Base-by-base conservation (phyloP, 2,329 filamentous ascomycete genomes). In the Microthyrium microscopicum region DNA sequence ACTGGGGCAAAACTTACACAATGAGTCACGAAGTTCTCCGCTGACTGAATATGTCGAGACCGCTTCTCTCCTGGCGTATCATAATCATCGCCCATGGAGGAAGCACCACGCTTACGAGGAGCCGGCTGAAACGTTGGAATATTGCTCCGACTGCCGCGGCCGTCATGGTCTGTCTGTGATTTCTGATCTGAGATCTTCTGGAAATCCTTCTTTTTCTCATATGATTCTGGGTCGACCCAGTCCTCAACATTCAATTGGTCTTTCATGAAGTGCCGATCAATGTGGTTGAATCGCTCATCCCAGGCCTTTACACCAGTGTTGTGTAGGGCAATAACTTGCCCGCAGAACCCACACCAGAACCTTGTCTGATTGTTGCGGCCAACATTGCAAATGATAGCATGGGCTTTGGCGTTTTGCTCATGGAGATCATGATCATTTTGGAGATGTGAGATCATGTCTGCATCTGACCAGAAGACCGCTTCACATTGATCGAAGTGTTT, bases 291-390 rank as follows among this genome's bases (percentile, higher is more conserved):
- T 3, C 73, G 54, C 41, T 70, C 64, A 5, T 68, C 67, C 66
- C 68, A 70, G 1, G 71, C 70, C 17, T 66, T 66, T 2, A 61
- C 49, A 4, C 66, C 62, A 21, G 56, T 55, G n/a, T n/a, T n/a
- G n/a, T n/a, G n/a, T n/a, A n/a, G n/a, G n/a, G n/a, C n/a, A 13
- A 82, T 56, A 15, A 73, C 60, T 13, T 54, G 45, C 12, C 56
- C 46, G 50, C 83, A 93, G 50, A 93, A 92, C 0, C 84, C 84
- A 46, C 85, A 93, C 84, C 84, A 93, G 53, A 83, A 93, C 5
- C 66, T 61, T 2, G 58, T 55, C 41, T 77, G 70, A 20, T 66
- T 69, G 38, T 77, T 74, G 11, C 68, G 61, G 0, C 77, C 77
- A 19, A 81, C 68, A 5, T 68, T 68, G 41, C 26, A 17, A 7